Conservation (phyloP, 2,329 filamentous ascomycete species). For the Amauroascus niger region DNA sequence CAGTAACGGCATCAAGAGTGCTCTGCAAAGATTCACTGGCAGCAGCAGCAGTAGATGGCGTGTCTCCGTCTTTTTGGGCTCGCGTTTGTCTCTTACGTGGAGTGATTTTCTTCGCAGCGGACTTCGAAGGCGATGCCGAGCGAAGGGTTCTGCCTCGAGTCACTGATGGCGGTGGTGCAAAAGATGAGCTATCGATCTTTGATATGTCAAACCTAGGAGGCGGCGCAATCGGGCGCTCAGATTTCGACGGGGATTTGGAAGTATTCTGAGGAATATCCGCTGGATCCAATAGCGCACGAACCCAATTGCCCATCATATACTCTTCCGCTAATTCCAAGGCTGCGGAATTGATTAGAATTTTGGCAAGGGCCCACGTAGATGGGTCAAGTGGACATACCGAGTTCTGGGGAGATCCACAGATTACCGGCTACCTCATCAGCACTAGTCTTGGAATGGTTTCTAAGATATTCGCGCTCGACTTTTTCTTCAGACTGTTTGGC, state of each 20-base stretch:
- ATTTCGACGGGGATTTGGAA: conserved; percentile 41
- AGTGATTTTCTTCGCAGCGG: conserved; percentile 45
- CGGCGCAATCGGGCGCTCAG: conserved; percentile 65
- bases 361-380: conserved; percentile 13
- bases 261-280: conserved; percentile 57
- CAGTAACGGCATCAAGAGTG: conserved; percentile 36
- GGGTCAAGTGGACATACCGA: conserved; percentile 39
- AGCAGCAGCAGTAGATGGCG: conserved; percentile 41
- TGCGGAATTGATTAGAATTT: conserved; percentile 30
- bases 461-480: conserved; percentile 62
- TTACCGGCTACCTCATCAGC: conserved; percentile 91
- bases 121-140: conserved; percentile 49
- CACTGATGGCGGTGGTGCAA: conserved; percentile 22
- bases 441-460: conserved; percentile 69
- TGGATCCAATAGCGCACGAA: conserved; percentile 85
- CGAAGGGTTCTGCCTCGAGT: conserved; percentile 47
- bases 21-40: conserved; percentile 42
- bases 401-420: conserved; percentile 80
- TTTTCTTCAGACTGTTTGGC: conserved; percentile 51
- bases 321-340: conserved; percentile 76
- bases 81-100: conserved; percentile 47
- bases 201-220: conserved; percentile 68
- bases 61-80: conserved; percentile 41
- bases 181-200: conserved; percentile 32
- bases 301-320: conserved; percentile 78